Base-by-base conservation (phyloP, 179 eudicot species). In the Heliamphora pulchella region DNA sequence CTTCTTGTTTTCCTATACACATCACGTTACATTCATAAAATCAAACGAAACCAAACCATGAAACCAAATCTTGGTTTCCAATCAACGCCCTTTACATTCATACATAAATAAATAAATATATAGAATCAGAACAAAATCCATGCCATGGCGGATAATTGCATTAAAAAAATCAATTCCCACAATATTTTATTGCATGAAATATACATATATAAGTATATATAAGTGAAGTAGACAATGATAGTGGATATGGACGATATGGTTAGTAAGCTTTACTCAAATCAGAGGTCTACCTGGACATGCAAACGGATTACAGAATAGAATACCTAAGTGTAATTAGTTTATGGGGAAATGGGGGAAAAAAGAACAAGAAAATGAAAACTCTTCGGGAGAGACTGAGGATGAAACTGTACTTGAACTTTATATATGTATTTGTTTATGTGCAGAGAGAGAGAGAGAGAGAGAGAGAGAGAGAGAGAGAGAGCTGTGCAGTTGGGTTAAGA, bases 1-100 rank as follows among this genome's bases (percentile, higher is more conserved):
- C 76, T 78, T 20, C 79, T 67, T 51, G 71, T 31, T 80, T 74
- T 82, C 78, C 82, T 81, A 14, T 11, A 58, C 17, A 77, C 65
- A 66, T 17, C 7, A 46, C 15, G 6, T 14, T 31, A 31, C 31
- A 31, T 31, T 31, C 31, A 31, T 31, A 31, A 31, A 31, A 31
- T 31, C 31, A 31, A 31, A 31, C 31, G 31, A 31, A 31, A 31
- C 31, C 31, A 31, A 31, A 31, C 31, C 31, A 31, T 31, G 31
- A 31, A 31, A 31, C 31, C 31, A 31, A 31, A 31, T 31, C 31
- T 31, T 31, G 31, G 31, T 31, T 31, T 31, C 31, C 31, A 79
- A 70, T 58, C 50, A 61, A 5, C 11, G 22, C 17, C 13, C 4
- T 51, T 71, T 59, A 17, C 62, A 50, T 50, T 31, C 31, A 31